Conservation (phyloP, 306 rosid genomes). For the Corylus avellana region DNA sequence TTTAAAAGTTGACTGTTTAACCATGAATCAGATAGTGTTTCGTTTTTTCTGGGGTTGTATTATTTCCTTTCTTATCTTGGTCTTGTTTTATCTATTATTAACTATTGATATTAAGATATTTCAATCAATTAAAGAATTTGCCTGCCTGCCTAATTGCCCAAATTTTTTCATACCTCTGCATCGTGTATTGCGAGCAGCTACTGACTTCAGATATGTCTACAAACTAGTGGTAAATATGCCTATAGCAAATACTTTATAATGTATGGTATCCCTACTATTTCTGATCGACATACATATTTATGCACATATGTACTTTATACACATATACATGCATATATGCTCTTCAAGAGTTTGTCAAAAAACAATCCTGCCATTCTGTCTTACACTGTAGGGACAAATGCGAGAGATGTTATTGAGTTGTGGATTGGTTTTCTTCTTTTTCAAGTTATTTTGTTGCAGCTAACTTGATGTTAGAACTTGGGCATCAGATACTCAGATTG, state of each 20-base stretch:
- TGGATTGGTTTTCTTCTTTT: background rate
- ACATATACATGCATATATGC: background rate
- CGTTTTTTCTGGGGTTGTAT: background rate
- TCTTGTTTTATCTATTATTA: background rate
- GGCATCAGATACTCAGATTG: background rate
- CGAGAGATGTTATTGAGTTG: constrained; percentile 87
- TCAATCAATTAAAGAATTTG: background rate
- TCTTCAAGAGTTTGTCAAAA: constrained; percentile 4
- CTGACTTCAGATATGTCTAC: constrained; percentile 96
- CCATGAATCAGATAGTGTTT: background rate
- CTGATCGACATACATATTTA: too few species aligned
- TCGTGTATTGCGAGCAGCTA: constrained; percentile 62
- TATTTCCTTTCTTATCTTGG: background rate
- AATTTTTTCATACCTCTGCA: background rate
- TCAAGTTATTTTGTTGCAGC: background rate
- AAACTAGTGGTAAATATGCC: constrained; percentile 72
- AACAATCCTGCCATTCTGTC: background rate
- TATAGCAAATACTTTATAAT: constrained; percentile 13
- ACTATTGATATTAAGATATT: background rate
- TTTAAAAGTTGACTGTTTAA: too few species aligned
- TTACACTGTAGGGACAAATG: constrained; percentile 37
- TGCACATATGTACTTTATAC: background rate
- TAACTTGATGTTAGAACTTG: background rate
- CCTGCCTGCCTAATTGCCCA: background rate
- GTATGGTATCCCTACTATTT: background rate